Base-by-base conservation (phyloP, 2,329 filamentous ascomycete species). In the Xylaria sp. region DNA sequence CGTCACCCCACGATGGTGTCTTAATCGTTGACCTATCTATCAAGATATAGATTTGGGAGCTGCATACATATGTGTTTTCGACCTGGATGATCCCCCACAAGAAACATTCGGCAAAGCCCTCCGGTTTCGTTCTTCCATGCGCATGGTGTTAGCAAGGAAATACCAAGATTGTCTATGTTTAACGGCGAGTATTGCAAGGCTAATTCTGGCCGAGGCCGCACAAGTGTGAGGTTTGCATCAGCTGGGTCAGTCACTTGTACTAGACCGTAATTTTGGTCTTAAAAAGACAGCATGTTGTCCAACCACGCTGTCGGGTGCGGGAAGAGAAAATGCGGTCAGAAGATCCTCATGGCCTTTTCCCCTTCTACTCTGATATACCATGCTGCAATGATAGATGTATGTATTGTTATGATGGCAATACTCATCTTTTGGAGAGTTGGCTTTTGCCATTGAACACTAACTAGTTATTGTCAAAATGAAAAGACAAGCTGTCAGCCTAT, bases 171-270 rank as follows among this genome's bases (percentile, higher is more conserved):
- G 20, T 11, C 60, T 42, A 38, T 13, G 26, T 46, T 51, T 48
- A 33, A 40, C 15, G 49, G 26, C 40, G 13, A 54, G 13, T 46
- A 56, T 46, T 46, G 44, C 38, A 56, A 63, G 60, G 40, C 61
- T 60, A 53, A 46, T 57, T 46, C 59, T 56, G 65, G 60, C 48
- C 40, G 56, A 59, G 48, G 44, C 54, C 20, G 23, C 23, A 38
- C 48, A 51, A 40, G 46, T 54, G 46, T 23, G 13, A 53, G 20
- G 59, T 53, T 46, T 31, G 51, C 53, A 48, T 54, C 33, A 48
- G 23, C 40, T 49, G 17, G n/a, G 49, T 23, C 59, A 48, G 15
- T 36, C 48, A 51, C 51, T 53, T 63, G 53, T 48, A 33, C 38
- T 46, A 9, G 46, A 33, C 23, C 26, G 2, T 40, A 53, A 15